These are phyloP conservation scores for Ustilago tritici DNA, from an alignment of 1,284 basidiomycete genomes.

Conservation along the genomic window DNA sequence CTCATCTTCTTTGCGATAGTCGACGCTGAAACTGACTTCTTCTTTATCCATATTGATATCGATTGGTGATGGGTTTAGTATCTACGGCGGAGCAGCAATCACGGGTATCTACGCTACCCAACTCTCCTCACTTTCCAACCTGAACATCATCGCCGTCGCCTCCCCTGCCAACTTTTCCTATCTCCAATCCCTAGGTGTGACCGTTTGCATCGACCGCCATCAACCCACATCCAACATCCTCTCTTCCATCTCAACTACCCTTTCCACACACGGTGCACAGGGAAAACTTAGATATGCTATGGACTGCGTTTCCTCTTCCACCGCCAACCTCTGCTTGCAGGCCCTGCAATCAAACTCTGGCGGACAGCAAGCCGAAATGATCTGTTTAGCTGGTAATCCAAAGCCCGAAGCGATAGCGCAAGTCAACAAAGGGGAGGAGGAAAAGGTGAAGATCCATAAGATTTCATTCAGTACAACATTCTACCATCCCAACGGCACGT, in stretches of 20 bases:
- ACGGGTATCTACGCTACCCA: constrained; percentile 63
- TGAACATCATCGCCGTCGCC: constrained; percentile 50
- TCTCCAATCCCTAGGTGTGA: constrained; percentile 42
- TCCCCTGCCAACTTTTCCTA: constrained; percentile 57
- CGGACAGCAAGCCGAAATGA: constrained; percentile 28
- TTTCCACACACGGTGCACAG: constrained; percentile 1
- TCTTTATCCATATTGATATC: too few species aligned
- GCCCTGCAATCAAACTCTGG: constrained; percentile 15
- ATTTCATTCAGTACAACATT: constrained; percentile 64
- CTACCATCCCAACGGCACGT: constrained; percentile 46
- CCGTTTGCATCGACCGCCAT: constrained; percentile 55
- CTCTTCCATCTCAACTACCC: constrained; percentile 20
- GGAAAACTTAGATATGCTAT: constrained; percentile 47
- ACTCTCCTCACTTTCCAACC: constrained; percentile 44
- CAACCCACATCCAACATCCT: constrained; percentile 23
- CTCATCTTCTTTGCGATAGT: background rate
- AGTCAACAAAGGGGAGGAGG: background rate
- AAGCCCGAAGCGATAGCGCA: constrained; percentile 16
- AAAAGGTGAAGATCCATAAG: constrained; percentile 42
- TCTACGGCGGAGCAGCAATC: constrained; percentile 62
- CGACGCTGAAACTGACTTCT: too few species aligned
- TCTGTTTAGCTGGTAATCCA: constrained; percentile 61
- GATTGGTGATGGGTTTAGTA: background rate
- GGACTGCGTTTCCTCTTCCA: constrained; percentile 59
- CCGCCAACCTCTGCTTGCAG: constrained; percentile 39